Evolutionary conservation across 305 asterid genomes (phyloP).

Genomic region (Withania somnifera): DNA sequence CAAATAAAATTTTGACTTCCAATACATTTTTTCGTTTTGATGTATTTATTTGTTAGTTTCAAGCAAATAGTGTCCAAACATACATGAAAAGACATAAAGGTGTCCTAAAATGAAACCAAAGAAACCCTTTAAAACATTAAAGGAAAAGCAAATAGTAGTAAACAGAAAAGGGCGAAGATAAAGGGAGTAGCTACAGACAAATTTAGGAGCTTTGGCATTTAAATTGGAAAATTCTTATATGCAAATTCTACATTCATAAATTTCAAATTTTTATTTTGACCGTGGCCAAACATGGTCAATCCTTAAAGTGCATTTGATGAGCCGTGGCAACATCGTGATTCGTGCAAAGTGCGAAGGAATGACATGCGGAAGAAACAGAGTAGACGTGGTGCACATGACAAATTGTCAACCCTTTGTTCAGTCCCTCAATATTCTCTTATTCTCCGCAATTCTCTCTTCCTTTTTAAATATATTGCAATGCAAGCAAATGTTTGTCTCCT

Average conservation of each 20-base stretch:
- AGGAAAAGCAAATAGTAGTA: background rate
- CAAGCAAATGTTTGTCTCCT: too few relatives aligned
- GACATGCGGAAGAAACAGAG: background rate
- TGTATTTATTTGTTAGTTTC: too few relatives aligned
- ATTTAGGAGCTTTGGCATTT: background rate
- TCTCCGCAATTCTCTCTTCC: conserved; percentile 11
- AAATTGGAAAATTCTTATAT: too few relatives aligned
- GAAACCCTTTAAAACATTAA: background rate
- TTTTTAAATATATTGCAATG: background rate
- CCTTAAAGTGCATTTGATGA: background rate
- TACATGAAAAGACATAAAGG: too few relatives aligned
- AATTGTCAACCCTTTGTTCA: conserved; percentile 17
- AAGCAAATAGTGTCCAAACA: too few relatives aligned
- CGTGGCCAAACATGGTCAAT: too few relatives aligned
- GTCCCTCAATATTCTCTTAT: background rate
- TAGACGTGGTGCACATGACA: conserved; percentile 17
- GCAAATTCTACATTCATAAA: too few relatives aligned
- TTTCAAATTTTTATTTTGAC: too few relatives aligned
- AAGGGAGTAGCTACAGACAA: too few relatives aligned
- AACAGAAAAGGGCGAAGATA: too few relatives aligned
- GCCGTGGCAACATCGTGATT: background rate
- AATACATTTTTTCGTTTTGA: too few relatives aligned
- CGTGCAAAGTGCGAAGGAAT: background rate
- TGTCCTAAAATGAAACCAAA: background rate
- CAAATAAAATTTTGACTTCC: too few relatives aligned